phyloP scores from a whole-genome alignment of 1,284 basidiomycete genomes.

The Marasmius oreades region DNA sequence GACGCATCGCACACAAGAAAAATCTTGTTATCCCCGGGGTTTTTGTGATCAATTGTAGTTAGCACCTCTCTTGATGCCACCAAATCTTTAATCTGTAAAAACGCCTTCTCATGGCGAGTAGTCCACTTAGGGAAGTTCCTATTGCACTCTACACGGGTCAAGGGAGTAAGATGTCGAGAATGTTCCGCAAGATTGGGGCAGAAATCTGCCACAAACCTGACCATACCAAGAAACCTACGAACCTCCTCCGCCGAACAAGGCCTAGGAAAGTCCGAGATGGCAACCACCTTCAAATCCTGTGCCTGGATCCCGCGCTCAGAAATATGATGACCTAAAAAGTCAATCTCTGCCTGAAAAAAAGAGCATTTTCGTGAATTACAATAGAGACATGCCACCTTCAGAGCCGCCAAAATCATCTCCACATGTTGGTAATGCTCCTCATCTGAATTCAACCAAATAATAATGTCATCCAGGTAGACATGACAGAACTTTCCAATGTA shows the following conservation, averaged over 20 bases:
- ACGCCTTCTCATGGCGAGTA: conserved; percentile 13
- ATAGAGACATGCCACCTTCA: conserved; percentile 21
- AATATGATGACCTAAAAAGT: conserved; percentile 28
- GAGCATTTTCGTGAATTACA: conserved; percentile 23
- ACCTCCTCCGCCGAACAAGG: conserved; percentile 22
- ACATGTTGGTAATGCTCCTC: conserved; percentile 31
- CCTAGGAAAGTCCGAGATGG: conserved; percentile 19
- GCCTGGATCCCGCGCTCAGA: conserved; percentile 20
- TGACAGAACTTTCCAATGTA: conserved; percentile 18
- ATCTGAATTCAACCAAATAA: conserved; percentile 30
- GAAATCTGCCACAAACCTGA: conserved; percentile 28
- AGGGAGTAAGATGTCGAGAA: conserved; percentile 22
- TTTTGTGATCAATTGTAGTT: too few species aligned
- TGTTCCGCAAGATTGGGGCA: conserved; percentile 22
- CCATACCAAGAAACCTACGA: conserved; percentile 27
- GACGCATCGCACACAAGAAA: conserved; percentile 36
- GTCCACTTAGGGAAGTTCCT: conserved; percentile 22
- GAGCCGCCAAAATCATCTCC: conserved; percentile 21
- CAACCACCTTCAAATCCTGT: conserved; percentile 10
- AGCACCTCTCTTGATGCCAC: too few species aligned
- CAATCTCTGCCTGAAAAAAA: conserved; percentile 12
- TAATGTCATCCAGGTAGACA: conserved; percentile 27
- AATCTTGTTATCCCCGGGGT: conserved; percentile 31
- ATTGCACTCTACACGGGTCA: conserved; percentile 21
- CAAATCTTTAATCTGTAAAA: too few species aligned